Evolutionary conservation across 805 yeast genomes (phyloP).

Genomic region (Komagataella kurtzmanii): DNA sequence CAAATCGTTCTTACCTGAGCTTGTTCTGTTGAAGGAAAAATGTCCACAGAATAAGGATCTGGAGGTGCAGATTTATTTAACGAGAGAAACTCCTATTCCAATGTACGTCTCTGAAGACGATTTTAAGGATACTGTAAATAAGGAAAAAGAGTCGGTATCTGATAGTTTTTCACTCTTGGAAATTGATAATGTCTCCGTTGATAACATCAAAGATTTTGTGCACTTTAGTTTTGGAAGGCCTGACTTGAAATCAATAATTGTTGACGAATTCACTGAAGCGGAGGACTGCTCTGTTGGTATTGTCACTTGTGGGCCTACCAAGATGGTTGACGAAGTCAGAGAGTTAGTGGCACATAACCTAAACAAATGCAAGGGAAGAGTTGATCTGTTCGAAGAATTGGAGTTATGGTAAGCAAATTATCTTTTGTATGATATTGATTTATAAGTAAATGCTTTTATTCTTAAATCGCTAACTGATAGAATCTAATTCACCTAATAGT

Average conservation of each 20-base stretch:
- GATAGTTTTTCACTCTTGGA: not conserved
- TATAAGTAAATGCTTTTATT: not conserved
- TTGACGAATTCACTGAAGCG: constrained; percentile 21
- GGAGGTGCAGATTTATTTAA: constrained; percentile 22
- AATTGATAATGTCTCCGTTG: constrained; percentile 11
- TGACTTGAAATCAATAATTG: constrained; percentile 19
- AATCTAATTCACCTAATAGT: not conserved
- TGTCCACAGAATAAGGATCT: constrained; percentile 7
- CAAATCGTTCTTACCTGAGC: constrained; percentile 35
- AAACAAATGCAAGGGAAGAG: constrained; percentile 27
- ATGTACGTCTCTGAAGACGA: not conserved
- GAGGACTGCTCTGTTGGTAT: constrained; percentile 26
- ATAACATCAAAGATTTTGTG: constrained; percentile 18
- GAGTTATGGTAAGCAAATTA: constrained; percentile 43
- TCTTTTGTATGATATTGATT: not conserved
- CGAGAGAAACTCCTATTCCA: constrained; percentile 15
- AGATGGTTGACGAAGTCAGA: constrained; percentile 39
- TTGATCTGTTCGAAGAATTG: constrained; percentile 64
- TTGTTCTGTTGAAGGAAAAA: constrained; percentile 13
- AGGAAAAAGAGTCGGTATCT: not conserved
- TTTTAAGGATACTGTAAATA: not conserved
- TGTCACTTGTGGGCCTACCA: constrained; percentile 35
- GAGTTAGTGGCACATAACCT: constrained; percentile 28
- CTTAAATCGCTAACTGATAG: not conserved
- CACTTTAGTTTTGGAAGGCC: constrained; percentile 34